phyloP scores from a whole-genome alignment of 108 stramenopile genomes.

The Nitzschia inconspicua region DNA sequence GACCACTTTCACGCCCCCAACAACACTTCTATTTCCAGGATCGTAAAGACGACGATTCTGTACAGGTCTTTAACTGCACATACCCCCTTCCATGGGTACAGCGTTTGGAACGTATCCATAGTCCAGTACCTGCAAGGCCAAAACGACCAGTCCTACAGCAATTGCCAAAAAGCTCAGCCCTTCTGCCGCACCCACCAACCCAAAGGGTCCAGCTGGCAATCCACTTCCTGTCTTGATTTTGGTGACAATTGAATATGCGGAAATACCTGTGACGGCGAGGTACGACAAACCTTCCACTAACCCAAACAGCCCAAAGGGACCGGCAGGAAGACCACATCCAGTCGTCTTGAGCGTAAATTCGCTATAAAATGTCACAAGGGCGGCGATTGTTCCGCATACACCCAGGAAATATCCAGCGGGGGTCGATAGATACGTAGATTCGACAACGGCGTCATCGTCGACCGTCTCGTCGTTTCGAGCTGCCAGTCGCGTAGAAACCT shows the following conservation, averaged over 20 bases:
- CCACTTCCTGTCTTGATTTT: slow-evolving; percentile 46
- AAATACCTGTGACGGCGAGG: slow-evolving; percentile 33
- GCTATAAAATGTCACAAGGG: slow-evolving; percentile 52
- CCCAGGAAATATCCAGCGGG: no score
- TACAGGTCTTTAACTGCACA: no score
- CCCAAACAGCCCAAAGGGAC: slow-evolving; percentile 44
- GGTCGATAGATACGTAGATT: no score
- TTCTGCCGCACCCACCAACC: slow-evolving; percentile 70
- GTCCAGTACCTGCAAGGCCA: slow-evolving; percentile 58
- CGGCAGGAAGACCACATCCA: slow-evolving; percentile 48
- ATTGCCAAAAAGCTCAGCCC: slow-evolving; percentile 61
- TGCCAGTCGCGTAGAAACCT: no score
- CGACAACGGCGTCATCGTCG: no score
- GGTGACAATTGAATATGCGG: background rate
- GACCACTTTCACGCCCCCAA: no score
- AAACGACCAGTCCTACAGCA: slow-evolving; percentile 55
- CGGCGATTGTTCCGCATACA: slow-evolving; percentile 51
- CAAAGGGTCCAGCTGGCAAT: slow-evolving; percentile 60
- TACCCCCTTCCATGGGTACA: slow-evolving; percentile 80
- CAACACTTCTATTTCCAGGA: no score
- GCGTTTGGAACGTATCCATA: slow-evolving; percentile 86
- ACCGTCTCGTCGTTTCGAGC: no score
- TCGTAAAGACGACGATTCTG: no score
- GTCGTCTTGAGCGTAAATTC: slow-evolving; percentile 65
- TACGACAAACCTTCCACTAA: slow-evolving; percentile 49